Conservation (phyloP, 2,329 filamentous ascomycete genomes). For the Albifimbria verrucaria region DNA sequence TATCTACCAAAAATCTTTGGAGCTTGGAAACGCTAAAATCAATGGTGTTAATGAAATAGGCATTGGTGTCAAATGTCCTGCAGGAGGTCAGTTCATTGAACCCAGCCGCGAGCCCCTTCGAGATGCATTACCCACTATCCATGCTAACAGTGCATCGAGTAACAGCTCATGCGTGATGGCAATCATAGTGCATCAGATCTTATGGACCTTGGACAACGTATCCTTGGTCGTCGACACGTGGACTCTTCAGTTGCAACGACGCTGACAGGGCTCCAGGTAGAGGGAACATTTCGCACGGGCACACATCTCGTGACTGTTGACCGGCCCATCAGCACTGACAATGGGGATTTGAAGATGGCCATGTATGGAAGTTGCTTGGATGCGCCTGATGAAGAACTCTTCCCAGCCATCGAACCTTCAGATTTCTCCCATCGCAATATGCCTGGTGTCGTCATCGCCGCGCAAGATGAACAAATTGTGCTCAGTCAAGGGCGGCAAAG, state of each 20-base stretch:
- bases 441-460: slow-evolving; percentile 76
- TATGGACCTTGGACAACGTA: slow-evolving; percentile 85
- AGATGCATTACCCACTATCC: too few relatives aligned
- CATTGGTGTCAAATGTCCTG: too few relatives aligned
- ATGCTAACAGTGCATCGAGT: slow-evolving; percentile 84
- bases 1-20: background rate
- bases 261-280: slow-evolving; percentile 82
- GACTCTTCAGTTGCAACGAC: slow-evolving; percentile 76
- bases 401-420: slow-evolving; percentile 61
- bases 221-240: slow-evolving; percentile 92
- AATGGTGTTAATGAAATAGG: too few relatives aligned
- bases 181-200: slow-evolving; percentile 88
- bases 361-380: slow-evolving; percentile 91
- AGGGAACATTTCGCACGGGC: slow-evolving; percentile 86
- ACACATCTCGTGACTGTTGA: slow-evolving; percentile 95
- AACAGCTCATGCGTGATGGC: slow-evolving; percentile 97
- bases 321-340: slow-evolving; percentile 79
- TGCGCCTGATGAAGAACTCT: slow-evolving; percentile 64
- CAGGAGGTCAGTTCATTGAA: background rate
- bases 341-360: slow-evolving; percentile 82
- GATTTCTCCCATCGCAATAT: slow-evolving; percentile 65
- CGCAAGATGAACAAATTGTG: slow-evolving; percentile 64
- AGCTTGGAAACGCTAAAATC: too few relatives aligned
- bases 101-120: slow-evolving; percentile 55
- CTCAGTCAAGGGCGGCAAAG: slow-evolving; percentile 74